phyloP scores from a whole-genome alignment of 129 eudicot genomes.

The Artemisia tridentata region DNA sequence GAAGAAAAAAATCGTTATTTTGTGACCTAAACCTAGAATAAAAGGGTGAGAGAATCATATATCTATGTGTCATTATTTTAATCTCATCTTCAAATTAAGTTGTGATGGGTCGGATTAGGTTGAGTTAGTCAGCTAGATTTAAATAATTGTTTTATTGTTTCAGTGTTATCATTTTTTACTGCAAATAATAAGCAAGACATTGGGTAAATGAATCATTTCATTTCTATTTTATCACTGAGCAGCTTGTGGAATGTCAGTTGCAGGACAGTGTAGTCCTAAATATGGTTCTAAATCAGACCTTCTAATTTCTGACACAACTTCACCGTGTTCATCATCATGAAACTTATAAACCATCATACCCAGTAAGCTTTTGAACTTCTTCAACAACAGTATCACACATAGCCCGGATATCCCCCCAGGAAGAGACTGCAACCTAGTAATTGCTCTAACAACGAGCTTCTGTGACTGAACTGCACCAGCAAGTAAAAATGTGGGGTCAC shows the following conservation, averaged over 20 bases:
- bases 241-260: slow-evolving; percentile 75
- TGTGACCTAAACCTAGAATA: no score
- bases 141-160: no score
- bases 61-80: no score
- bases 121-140: no score
- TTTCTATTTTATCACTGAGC: slow-evolving; percentile 17
- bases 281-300: slow-evolving; percentile 64
- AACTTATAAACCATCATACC: slow-evolving; percentile 77
- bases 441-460: slow-evolving; percentile 58
- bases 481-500: slow-evolving; percentile 50
- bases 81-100: no score
- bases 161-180: no score
- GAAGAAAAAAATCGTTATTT: no score
- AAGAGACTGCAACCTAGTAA: slow-evolving; percentile 56
- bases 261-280: slow-evolving; percentile 72
- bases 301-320: slow-evolving; percentile 58
- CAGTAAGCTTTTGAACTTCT: slow-evolving; percentile 64
- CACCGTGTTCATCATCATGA: slow-evolving; percentile 80
- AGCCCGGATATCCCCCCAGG: slow-evolving; percentile 58
- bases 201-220: no score
- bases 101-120: no score
- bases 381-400: slow-evolving; percentile 65
- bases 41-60: no score
- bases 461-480: slow-evolving; percentile 65
- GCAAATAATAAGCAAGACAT: no score